These are phyloP conservation scores for Agaricus sinodeliciosus DNA, from an alignment of 768 basidiomycete genomes.

Conservation along the genomic window DNA sequence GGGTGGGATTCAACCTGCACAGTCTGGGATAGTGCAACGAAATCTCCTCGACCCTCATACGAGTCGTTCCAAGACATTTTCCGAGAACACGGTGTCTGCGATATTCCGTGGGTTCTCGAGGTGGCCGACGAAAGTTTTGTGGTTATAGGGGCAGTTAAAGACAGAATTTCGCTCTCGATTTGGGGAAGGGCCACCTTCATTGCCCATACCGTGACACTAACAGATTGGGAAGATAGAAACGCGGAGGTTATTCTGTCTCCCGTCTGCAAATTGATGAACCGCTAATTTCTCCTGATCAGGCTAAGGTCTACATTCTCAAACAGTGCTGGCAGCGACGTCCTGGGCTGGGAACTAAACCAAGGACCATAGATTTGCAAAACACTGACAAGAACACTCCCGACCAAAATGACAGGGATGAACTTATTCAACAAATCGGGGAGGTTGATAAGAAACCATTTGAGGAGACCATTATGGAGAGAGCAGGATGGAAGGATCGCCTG, in stretches of 20 bases:
- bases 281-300: background rate
- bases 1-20: background rate
- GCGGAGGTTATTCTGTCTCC: background rate
- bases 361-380: background rate
- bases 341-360: background rate
- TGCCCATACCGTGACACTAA: background rate
- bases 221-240: background rate
- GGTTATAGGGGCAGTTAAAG: background rate
- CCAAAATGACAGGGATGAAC: background rate
- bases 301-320: background rate
- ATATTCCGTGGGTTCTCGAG: background rate
- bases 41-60: background rate
- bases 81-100: background rate
- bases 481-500: background rate
- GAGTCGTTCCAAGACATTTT: background rate
- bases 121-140: background rate
- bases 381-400: background rate
- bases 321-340: conserved; percentile 1
- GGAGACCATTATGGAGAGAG: background rate
- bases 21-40: background rate
- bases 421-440: background rate
- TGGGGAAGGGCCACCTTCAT: background rate
- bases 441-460: background rate
- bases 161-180: background rate
- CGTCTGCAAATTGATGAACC: background rate